Conservation (phyloP, 768 basidiomycete genomes). For the Termitomyces sp. region DNA sequence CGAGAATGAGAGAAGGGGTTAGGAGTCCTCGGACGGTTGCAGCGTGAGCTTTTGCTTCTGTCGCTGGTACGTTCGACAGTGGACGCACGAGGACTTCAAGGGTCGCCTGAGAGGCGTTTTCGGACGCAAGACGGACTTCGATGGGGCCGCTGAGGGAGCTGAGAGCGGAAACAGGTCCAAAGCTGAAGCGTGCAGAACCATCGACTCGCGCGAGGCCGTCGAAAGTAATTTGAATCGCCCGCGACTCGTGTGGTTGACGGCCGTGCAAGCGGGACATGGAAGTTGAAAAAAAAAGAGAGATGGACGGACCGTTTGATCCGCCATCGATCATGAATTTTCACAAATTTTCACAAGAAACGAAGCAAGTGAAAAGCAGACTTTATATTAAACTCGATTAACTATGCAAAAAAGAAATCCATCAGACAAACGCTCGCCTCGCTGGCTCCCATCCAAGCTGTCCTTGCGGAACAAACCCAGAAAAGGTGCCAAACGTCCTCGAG, state of each 20-base stretch:
- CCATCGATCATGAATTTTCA: not conserved
- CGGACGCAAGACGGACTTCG: slow-evolving; percentile 62
- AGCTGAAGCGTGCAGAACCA: slow-evolving; percentile 68
- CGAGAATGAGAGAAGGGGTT: slow-evolving; percentile 58
- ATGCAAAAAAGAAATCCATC: slow-evolving; percentile 12
- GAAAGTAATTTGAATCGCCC: slow-evolving; percentile 40
- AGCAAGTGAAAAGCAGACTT: too few species aligned
- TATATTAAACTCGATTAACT: too few species aligned
- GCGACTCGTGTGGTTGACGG: slow-evolving; percentile 26
- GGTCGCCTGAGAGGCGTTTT: slow-evolving; percentile 66
- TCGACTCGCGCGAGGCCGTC: slow-evolving; percentile 67
- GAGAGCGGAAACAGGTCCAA: slow-evolving; percentile 47
- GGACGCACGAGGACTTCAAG: slow-evolving; percentile 74
- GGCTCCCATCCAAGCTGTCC: slow-evolving; percentile 3
- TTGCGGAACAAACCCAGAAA: slow-evolving; percentile 8
- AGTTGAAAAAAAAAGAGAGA: not conserved
- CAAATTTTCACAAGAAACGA: too few species aligned
- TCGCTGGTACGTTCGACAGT: slow-evolving; percentile 61
- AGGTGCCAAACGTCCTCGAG: slow-evolving; percentile 22
- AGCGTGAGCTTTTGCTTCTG: slow-evolving; percentile 57
- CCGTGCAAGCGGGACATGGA: slow-evolving; percentile 3
- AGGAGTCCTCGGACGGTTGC: slow-evolving; percentile 51
- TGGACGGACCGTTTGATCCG: not conserved
- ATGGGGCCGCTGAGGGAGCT: slow-evolving; percentile 80
- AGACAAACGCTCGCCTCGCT: slow-evolving; percentile 19